These are phyloP conservation scores for Cnidoscolus chayamansa DNA, from an alignment of 441 rosid species.

Conservation along the genomic window DNA sequence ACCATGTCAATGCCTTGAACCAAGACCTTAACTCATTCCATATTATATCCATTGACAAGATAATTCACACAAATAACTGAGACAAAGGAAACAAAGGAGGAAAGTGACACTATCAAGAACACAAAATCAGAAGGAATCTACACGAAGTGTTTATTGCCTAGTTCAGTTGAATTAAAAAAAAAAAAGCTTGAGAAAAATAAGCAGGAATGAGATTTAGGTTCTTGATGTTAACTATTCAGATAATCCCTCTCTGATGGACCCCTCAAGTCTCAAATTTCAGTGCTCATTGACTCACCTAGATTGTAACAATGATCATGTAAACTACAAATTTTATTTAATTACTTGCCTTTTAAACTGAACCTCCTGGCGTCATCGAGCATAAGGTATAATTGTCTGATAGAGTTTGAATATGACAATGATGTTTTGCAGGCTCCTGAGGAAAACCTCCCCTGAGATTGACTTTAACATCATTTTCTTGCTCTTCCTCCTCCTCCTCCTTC, in stretches of 20 bases:
- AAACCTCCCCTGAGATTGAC: slow-evolving; percentile 31
- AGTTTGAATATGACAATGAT: slow-evolving; percentile 20
- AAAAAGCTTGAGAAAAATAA: not conserved
- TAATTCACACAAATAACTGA: not conserved
- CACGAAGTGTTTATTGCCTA: not conserved
- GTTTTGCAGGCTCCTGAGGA: slow-evolving; percentile 8
- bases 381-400: slow-evolving; percentile 23
- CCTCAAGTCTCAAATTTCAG: slow-evolving; percentile 27
- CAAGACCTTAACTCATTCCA: too few species aligned
- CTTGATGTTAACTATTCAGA: slow-evolving; percentile 25
- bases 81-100: slow-evolving; percentile 10
- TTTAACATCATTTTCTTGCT: slow-evolving; percentile 21
- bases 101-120: not conserved
- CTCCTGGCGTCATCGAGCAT: slow-evolving; percentile 33
- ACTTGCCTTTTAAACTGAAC: slow-evolving; percentile 41
- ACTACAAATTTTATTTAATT: slow-evolving; percentile 16
- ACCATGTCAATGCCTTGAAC: too few species aligned
- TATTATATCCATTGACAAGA: not conserved
- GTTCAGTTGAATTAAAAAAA: not conserved
- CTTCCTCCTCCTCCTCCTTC: not conserved
- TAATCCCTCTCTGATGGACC: slow-evolving; percentile 22
- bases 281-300: slow-evolving; percentile 42
- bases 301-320: slow-evolving; percentile 18
- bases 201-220: slow-evolving; percentile 32
- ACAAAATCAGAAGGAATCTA: slow-evolving; percentile 4